Percentiles rank a stretch among this genome's conserved stretches.
Evolutionary conservation across 352 stramenopile genomes (phyloP).

Genomic region (Pythium brachiatum): DNA sequence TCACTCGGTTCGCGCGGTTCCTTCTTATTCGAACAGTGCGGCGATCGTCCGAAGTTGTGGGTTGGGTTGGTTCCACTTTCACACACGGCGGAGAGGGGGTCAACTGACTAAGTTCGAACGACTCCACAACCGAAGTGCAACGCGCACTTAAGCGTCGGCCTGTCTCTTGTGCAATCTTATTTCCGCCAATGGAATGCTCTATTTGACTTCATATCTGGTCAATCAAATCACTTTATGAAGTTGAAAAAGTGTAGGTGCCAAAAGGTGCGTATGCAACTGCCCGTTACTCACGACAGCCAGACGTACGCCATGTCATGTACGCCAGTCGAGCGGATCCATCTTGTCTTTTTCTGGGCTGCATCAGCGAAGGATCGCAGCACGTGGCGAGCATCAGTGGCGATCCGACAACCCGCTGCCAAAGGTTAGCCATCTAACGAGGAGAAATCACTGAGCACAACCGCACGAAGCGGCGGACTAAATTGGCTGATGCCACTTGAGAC

Average conservation of each 20-base stretch:
- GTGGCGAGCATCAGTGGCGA: background rate
- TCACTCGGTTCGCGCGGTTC: background rate
- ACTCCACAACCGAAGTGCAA: constrained; percentile 16
- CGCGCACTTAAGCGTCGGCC: constrained; percentile 13
- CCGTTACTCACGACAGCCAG: constrained; percentile 14
- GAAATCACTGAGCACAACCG: background rate
- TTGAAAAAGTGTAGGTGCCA: constrained; percentile 19
- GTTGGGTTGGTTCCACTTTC: constrained; percentile 5
- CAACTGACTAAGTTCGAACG: constrained; percentile 21
- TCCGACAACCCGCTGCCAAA: constrained; percentile 4
- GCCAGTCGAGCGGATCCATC: constrained; percentile 23
- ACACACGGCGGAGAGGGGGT: constrained; percentile 10
- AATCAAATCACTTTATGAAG: background rate
- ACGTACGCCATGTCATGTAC: constrained; percentile 20
- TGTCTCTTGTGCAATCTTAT: background rate
- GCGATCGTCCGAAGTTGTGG: constrained; percentile 8
- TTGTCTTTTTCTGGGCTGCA: background rate
- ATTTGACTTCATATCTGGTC: constrained; percentile 3
- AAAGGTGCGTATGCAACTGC: constrained; percentile 17
- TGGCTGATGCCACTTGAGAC: background rate
- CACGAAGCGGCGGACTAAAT: background rate
- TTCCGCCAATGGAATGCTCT: background rate
- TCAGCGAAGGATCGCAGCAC: constrained; percentile 1
- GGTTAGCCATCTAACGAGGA: no score
- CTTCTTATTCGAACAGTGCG: constrained; percentile 27